phyloP scores from a whole-genome alignment of 345 rosid species.

The Mercurialis annua region DNA sequence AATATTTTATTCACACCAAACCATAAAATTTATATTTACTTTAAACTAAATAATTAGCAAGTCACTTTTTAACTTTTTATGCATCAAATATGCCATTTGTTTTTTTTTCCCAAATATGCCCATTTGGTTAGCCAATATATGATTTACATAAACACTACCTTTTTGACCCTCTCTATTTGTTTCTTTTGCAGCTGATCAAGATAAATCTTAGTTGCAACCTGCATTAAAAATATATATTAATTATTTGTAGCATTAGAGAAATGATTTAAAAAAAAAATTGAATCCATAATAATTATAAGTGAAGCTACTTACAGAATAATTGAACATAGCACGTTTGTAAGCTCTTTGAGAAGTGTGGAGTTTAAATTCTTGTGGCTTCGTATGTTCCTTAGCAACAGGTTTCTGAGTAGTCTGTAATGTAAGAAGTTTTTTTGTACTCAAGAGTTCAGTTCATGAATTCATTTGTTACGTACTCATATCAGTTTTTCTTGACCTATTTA shows the following conservation, averaged over 20 bases:
- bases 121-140: too few species aligned
- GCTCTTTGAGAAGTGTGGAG: slow-evolving; percentile 85
- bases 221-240: not conserved
- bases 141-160: slow-evolving; percentile 43
- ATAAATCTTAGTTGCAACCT: slow-evolving; percentile 77
- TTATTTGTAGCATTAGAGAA: not conserved
- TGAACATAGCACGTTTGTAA: slow-evolving; percentile 74
- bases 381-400: slow-evolving; percentile 54
- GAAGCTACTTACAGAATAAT: slow-evolving; percentile 49
- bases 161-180: slow-evolving; percentile 57
- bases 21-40: too few species aligned
- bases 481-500: too few species aligned
- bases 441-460: too few species aligned
- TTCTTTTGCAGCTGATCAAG: slow-evolving; percentile 49
- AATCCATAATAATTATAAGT: not conserved
- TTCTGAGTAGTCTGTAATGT: slow-evolving; percentile 34
- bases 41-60: too few species aligned
- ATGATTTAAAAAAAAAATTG: not conserved
- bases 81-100: too few species aligned
- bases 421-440: too few species aligned
- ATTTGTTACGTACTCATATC: too few species aligned
- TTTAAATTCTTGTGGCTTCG: slow-evolving; percentile 59
- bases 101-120: too few species aligned
- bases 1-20: too few species aligned
- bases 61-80: too few species aligned